Conservation (phyloP, 2,329 filamentous ascomycete genomes). For the Neonectria ditissima region DNA sequence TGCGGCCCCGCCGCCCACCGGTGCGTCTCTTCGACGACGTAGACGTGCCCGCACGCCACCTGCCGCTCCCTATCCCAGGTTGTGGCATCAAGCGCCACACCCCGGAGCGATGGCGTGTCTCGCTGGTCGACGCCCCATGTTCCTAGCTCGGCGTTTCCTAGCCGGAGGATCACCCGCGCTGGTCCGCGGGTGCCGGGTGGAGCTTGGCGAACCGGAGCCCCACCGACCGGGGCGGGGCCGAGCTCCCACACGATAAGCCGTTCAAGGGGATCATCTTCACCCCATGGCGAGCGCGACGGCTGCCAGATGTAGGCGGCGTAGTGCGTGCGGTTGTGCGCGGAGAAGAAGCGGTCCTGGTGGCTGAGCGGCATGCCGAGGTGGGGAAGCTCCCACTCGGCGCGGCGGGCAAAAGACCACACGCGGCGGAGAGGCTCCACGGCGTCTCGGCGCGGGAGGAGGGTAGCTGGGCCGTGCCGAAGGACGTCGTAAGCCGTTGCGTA, state of each 20-base stretch:
- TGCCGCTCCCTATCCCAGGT: conserved; percentile 51
- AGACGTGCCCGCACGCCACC: conserved; percentile 55
- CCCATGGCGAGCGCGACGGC: conserved; percentile 64
- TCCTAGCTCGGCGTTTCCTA: conserved; percentile 64
- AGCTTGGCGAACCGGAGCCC: background rate
- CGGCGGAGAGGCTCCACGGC: background rate
- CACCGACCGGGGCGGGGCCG: conserved; percentile 48
- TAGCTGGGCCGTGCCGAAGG: conserved; percentile 9
- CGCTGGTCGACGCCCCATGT: conserved; percentile 66
- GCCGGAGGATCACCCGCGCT: conserved; percentile 33
- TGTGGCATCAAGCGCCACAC: conserved; percentile 61
- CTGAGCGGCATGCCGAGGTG: conserved; percentile 54
- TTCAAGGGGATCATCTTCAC: conserved; percentile 68
- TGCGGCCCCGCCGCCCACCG: conserved; percentile 61
- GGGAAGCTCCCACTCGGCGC: conserved; percentile 67
- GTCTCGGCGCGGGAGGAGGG: conserved; percentile 15
- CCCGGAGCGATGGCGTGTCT: conserved; percentile 61
- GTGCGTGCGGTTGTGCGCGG: conserved; percentile 68
- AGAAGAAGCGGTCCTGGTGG: conserved; percentile 71
- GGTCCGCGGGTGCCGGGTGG: conserved; percentile 46
- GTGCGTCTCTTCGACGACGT: conserved; percentile 68
- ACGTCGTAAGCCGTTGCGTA: conserved; percentile 71
- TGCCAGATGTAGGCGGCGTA: conserved; percentile 74
- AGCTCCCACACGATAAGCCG: conserved; percentile 71
- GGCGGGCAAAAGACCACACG: conserved; percentile 60